Evolutionary conservation across 371 early-diverging fungal genomes (phyloP), one percentile per base, ranked within the genome.

Genomic region (Circinella minor): DNA sequence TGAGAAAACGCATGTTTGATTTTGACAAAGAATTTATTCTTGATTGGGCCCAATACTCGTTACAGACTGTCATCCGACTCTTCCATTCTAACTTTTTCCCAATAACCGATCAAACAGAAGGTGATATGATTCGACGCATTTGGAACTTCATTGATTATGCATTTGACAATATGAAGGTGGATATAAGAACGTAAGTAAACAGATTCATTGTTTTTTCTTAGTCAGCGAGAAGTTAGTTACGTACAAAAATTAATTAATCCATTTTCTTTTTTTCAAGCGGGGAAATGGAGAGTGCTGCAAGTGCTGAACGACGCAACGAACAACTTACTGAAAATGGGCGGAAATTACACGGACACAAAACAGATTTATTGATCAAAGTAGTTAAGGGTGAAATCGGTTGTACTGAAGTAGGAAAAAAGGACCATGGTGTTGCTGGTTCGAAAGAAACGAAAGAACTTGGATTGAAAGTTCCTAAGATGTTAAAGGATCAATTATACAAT

Each of bases 341-440:
- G 27, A 57, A 69, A 64, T 61, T 55, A 38, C 69, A 69, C 43
- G 64, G 69, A 17, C 69, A 64, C 55, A 54, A 34, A 55, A 48
- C 69, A 37, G 55, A 66, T 43, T 38, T 66, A 27, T 46, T 66
- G 17, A 38, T 66, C 39, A 66, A 66, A 20, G 49, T 36, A 4
- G 15, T 11, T 38, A 27, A 43, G 10, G 66, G 66, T 17, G 66
- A 66, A 51, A 20, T 66, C 10, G 66, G 66, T 38, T 66, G 66
- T 54, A 11, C 10, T 43, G 66, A 66, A 37, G 66, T 59, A 27
- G 66, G 54, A 27, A 66, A 66, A 55, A 57, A 59, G 37, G 66
- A 66, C 38, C 36, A 63, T 34, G 59, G 55, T 13, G 64, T 57
- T 43, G 18, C 43, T 27, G 64, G 69, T 34, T 1, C 43, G 2